Evolutionary conservation across 2,329 filamentous ascomycete genomes (phyloP).

Genomic region (Diplocarpon mali): DNA sequence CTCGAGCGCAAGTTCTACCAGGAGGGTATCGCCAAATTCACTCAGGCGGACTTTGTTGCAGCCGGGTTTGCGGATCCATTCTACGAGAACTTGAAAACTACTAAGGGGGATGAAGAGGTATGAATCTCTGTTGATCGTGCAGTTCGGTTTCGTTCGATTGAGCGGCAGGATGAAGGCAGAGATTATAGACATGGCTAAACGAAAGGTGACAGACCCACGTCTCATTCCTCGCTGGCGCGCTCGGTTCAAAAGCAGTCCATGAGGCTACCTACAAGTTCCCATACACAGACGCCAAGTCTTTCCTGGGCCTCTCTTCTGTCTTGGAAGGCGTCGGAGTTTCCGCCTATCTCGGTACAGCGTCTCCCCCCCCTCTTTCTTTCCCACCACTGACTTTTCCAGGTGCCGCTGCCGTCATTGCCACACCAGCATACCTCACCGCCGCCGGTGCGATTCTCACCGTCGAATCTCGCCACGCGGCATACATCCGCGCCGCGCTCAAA

Average conservation of each 20-base stretch:
- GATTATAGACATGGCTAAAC: too few species aligned
- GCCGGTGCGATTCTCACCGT: conserved; percentile 54
- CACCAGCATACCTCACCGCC: conserved; percentile 46
- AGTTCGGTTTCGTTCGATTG: too few species aligned
- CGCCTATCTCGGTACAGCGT: conserved; percentile 42
- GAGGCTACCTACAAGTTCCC: conserved; percentile 47
- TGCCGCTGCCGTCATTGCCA: conserved; percentile 46
- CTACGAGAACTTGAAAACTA: conserved; percentile 45
- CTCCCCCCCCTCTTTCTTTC: background rate
- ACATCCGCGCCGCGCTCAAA: conserved; percentile 40
- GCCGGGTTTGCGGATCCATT: conserved; percentile 40
- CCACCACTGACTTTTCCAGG: conserved; percentile 34
- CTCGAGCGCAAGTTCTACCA: conserved; percentile 53
- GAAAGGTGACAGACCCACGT: conserved; percentile 38
- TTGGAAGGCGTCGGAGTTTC: conserved; percentile 48
- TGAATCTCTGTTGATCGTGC: conserved; percentile 27
- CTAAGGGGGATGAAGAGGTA: conserved; percentile 42
- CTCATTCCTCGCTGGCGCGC: conserved; percentile 37
- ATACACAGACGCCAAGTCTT: conserved; percentile 35
- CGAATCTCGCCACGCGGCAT: conserved; percentile 53
- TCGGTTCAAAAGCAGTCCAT: conserved; percentile 40
- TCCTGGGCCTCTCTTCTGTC: conserved; percentile 40
- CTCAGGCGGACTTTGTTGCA: conserved; percentile 37
- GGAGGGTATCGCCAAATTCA: conserved; percentile 47
- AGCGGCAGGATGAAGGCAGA: too few species aligned